phyloP scores from a whole-genome alignment of 805 yeast species.

The Candida methanosorbosa region DNA sequence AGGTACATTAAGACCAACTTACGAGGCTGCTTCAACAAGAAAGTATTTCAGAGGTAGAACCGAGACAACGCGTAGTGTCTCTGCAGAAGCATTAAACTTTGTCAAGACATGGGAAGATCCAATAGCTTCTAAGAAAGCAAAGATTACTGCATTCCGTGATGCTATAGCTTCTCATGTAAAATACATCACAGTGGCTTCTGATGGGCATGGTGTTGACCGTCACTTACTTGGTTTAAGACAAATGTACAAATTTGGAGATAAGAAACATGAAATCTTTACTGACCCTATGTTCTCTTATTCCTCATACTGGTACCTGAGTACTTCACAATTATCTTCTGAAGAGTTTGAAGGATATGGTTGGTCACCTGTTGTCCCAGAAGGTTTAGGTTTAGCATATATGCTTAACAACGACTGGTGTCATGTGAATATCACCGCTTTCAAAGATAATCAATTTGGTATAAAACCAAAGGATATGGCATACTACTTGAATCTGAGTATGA shows the following conservation, averaged over 20 bases:
- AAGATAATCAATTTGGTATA: slow-evolving; percentile 46
- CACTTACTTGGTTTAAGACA: slow-evolving; percentile 85
- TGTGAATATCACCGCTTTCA: slow-evolving; percentile 73
- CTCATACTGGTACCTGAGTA: slow-evolving; percentile 75
- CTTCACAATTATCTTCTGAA: slow-evolving; percentile 84
- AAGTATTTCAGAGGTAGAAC: slow-evolving; percentile 86
- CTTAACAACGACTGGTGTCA: slow-evolving; percentile 78
- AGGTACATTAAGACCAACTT: slow-evolving; percentile 80
- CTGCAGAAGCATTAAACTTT: slow-evolving; percentile 59
- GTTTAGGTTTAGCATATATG: slow-evolving; percentile 92
- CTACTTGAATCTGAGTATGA: slow-evolving; percentile 70
- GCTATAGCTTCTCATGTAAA: slow-evolving; percentile 70
- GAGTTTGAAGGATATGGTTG: slow-evolving; percentile 90
- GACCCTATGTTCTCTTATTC: slow-evolving; percentile 76
- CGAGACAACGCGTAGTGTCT: slow-evolving; percentile 84
- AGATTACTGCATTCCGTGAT: slow-evolving; percentile 56
- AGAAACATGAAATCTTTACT: slow-evolving; percentile 56
- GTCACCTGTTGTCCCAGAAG: slow-evolving; percentile 91
- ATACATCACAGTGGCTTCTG: slow-evolving; percentile 69
- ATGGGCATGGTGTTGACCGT: slow-evolving; percentile 87
- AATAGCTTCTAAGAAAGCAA: slow-evolving; percentile 39
- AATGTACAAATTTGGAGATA: slow-evolving; percentile 50
- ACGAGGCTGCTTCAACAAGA: slow-evolving; percentile 94
- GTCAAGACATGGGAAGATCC: slow-evolving; percentile 67
- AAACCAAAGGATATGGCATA: slow-evolving; percentile 51